A percentile compares a stretch with the other conserved stretches of the same genome.
phyloP scores from a whole-genome alignment of 2,329 filamentous ascomycete species.

The Cordyceps cicadae region DNA sequence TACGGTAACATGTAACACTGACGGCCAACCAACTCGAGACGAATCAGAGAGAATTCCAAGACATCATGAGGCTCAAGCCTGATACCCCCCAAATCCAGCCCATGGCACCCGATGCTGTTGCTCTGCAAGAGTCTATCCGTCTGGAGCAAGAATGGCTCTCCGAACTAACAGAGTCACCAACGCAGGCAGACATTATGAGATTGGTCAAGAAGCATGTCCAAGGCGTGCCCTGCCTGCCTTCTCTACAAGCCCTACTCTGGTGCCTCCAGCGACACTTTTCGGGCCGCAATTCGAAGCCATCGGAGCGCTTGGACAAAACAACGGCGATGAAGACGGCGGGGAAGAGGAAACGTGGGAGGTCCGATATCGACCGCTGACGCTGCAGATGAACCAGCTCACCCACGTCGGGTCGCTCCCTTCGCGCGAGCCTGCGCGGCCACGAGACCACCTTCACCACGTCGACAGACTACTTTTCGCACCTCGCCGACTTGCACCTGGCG shows the following conservation, averaged over 20 bases:
- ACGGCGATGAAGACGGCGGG: background rate
- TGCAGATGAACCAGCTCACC: background rate
- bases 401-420: background rate
- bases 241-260: background rate
- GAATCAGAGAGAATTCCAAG: too few relatives aligned
- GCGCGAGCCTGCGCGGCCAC: background rate
- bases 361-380: background rate
- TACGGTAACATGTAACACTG: too few relatives aligned
- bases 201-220: background rate
- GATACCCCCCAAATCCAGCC: too few relatives aligned
- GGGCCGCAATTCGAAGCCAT: background rate
- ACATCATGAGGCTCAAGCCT: too few relatives aligned
- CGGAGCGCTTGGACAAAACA: background rate
- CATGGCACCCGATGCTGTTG: background rate
- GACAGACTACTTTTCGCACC: background rate
- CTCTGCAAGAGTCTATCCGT: background rate
- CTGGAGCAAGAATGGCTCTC: background rate
- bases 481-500: background rate
- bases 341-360: background rate
- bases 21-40: too few relatives aligned
- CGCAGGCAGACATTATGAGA: background rate
- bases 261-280: background rate
- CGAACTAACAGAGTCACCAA: background rate
- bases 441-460: background rate
- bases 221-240: too few relatives aligned